Evolutionary conservation across 148 eudicot species (phyloP).

Genomic region (Agrostemma githago): DNA sequence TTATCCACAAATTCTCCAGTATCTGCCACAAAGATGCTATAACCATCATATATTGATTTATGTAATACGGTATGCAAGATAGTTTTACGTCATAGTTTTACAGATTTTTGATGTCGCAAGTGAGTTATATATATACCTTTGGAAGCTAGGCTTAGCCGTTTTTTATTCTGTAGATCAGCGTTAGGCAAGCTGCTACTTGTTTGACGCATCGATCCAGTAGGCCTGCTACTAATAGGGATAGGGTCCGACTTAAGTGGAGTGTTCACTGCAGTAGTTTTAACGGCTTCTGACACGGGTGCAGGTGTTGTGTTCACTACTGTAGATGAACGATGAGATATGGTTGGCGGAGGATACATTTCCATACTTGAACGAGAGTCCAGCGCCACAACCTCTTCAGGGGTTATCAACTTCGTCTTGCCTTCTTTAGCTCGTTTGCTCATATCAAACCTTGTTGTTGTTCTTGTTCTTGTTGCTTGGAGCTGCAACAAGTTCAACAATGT

Average conservation of each 20-base stretch:
- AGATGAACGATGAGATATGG: background rate
- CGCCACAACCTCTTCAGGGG: slow-evolving; percentile 18
- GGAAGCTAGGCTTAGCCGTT: background rate
- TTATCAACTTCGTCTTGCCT: slow-evolving; percentile 17
- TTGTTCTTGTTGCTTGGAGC: slow-evolving; percentile 15
- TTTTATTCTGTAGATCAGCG: slow-evolving; percentile 1
- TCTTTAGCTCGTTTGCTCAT: slow-evolving; percentile 23
- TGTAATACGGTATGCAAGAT: too few species aligned
- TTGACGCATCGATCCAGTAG: slow-evolving; percentile 14
- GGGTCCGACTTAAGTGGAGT: slow-evolving; percentile 8
- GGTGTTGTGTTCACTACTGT: background rate
- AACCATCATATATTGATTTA: background rate
- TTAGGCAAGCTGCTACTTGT: slow-evolving; percentile 2
- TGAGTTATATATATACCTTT: slow-evolving; percentile 20
- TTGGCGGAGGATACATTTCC: slow-evolving; percentile 6
- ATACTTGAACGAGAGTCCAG: slow-evolving; percentile 14
- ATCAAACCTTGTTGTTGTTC: background rate
- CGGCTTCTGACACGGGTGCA: slow-evolving; percentile 5
- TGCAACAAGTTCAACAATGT: slow-evolving; percentile 15
- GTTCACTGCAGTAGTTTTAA: background rate
- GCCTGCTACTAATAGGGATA: background rate
- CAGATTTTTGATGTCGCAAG: background rate
- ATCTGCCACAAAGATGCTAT: slow-evolving; percentile 14
- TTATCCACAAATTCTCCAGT: slow-evolving; percentile 6
- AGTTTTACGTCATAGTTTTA: too few species aligned